Conservation (phyloP, 345 rosid genomes). For the Euphorbia tirucalli region DNA sequence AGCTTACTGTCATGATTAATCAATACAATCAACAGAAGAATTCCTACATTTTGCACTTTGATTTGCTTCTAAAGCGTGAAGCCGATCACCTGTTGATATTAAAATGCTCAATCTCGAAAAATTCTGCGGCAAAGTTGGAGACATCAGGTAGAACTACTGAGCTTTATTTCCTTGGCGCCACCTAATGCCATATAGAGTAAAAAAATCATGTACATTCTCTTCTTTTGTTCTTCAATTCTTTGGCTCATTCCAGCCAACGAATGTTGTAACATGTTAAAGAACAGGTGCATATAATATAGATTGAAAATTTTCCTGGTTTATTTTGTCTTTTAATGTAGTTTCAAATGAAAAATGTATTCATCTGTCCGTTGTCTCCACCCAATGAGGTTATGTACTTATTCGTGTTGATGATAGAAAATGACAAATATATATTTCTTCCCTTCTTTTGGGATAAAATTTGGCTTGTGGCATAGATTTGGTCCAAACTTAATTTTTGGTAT, state of each 20-base stretch:
- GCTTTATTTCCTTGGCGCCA: conserved; percentile 6
- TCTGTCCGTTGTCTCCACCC: background rate
- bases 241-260: conserved; percentile 18
- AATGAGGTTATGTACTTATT: background rate
- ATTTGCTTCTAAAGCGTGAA: conserved; percentile 5
- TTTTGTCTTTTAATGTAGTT: background rate
- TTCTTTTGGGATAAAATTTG: too few relatives aligned
- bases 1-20: conserved; percentile 56
- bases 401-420: too few relatives aligned
- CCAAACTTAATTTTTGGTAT: too few relatives aligned
- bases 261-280: conserved; percentile 13
- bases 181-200: background rate
- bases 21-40: background rate
- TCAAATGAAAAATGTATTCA: background rate
- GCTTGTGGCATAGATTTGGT: too few relatives aligned
- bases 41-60: conserved; percentile 6
- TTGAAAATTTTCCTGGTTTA: background rate
- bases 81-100: background rate
- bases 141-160: conserved; percentile 12
- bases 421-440: too few relatives aligned
- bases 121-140: conserved; percentile 1
- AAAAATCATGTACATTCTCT: conserved; percentile 22
- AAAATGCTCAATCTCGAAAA: background rate
- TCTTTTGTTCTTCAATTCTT: conserved; percentile 3
- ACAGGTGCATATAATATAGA: conserved; percentile 5